Evolutionary conservation across 2,329 filamentous ascomycete genomes (phyloP).

Genomic region (Phyllosticta capitalensis): DNA sequence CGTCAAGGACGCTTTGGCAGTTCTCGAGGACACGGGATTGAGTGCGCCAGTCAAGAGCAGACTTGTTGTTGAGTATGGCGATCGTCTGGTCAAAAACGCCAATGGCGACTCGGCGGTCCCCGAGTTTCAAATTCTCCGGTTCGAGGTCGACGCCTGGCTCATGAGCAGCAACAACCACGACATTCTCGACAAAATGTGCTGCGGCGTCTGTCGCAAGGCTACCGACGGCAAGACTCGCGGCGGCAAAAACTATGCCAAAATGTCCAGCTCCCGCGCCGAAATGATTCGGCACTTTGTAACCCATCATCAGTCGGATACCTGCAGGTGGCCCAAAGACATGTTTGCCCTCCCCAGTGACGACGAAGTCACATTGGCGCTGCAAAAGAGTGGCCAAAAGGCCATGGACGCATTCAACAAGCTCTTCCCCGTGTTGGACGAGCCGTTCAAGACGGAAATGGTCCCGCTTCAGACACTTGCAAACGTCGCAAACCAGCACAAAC

Average conservation of each 20-base stretch:
- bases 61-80: conserved; percentile 20
- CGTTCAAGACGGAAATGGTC: conserved; percentile 6
- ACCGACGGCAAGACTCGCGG: conserved; percentile 6
- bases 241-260: conserved; percentile 10
- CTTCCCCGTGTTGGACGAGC: conserved; percentile 6
- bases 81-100: conserved; percentile 1
- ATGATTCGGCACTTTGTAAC: conserved; percentile 8
- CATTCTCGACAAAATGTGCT: conserved; percentile 9
- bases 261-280: conserved; percentile 6
- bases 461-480: conserved; percentile 1
- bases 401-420: conserved; percentile 4
- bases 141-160: conserved; percentile 6
- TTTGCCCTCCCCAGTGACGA: conserved; percentile 8
- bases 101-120: neutral
- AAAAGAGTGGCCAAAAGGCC: neutral
- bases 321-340: conserved; percentile 9
- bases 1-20: conserved; percentile 16
- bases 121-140: conserved; percentile 2
- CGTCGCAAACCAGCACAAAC: conserved; percentile 6
- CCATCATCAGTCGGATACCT: neutral
- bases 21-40: conserved; percentile 15
- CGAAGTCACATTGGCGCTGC: conserved; percentile 2
- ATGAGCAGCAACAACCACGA: conserved; percentile 10
- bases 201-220: conserved; percentile 4
- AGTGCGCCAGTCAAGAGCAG: conserved; percentile 15